These are phyloP conservation scores for Auriscalpium orientale DNA, from an alignment of 768 basidiomycete genomes.

Conservation along the genomic window DNA sequence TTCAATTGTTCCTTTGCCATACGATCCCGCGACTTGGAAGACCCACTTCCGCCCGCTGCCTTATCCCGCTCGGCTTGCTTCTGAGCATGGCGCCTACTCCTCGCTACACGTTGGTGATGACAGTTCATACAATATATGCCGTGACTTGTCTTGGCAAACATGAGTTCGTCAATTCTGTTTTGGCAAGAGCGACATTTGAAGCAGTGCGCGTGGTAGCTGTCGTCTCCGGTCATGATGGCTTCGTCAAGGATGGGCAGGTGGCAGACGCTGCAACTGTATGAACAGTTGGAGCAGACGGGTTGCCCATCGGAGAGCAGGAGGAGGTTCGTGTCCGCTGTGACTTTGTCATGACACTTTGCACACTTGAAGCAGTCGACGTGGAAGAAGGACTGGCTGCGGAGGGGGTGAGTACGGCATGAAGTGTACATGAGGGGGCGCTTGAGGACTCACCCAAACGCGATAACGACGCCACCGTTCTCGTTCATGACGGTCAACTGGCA, in stretches of 20 bases:
- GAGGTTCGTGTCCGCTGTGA: slow-evolving; percentile 96
- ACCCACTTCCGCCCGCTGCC: slow-evolving; percentile 37
- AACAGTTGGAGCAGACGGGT: slow-evolving; percentile 92
- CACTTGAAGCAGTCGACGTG: slow-evolving; percentile 96
- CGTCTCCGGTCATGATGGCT: slow-evolving; percentile 99
- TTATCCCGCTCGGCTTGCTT: slow-evolving; percentile 58
- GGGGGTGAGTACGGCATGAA: neutral
- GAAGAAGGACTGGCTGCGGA: slow-evolving; percentile 80
- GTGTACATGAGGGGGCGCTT: slow-evolving; percentile 1
- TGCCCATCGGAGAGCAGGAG: slow-evolving; percentile 93
- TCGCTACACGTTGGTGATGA: slow-evolving; percentile 94
- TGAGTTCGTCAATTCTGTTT: slow-evolving; percentile 92
- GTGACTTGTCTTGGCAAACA: slow-evolving; percentile 96
- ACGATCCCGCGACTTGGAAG: slow-evolving; percentile 22
- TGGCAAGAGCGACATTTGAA: slow-evolving; percentile 97
- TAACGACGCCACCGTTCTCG: slow-evolving; percentile 80
- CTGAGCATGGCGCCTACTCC: slow-evolving; percentile 85
- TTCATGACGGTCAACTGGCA: slow-evolving; percentile 76
- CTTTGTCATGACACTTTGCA: slow-evolving; percentile 88
- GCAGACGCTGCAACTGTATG: slow-evolving; percentile 94
- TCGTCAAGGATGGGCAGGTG: slow-evolving; percentile 93
- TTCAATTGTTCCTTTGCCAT: slow-evolving; percentile 23
- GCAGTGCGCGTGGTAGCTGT: slow-evolving; percentile 97
- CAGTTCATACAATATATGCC: slow-evolving; percentile 99
- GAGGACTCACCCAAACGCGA: slow-evolving; percentile 83